These are phyloP conservation scores for Cladophialophora carrionii DNA, from an alignment of 2,329 filamentous ascomycete species.

Conservation along the genomic window DNA sequence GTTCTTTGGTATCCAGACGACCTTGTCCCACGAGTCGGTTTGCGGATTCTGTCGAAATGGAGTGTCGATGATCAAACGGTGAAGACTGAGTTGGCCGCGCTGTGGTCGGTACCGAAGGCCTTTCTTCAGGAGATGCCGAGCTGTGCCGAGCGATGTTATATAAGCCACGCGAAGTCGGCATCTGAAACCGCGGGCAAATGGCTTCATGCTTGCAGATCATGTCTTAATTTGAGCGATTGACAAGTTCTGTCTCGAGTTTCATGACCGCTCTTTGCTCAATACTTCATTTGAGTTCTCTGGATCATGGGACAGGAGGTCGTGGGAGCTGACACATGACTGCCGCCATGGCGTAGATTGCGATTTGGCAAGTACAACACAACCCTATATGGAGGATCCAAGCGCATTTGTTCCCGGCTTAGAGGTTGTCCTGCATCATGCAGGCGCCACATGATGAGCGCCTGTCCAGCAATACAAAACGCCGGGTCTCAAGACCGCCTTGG, in stretches of 20 bases:
- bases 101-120: background rate
- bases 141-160: constrained; percentile 3
- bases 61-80: background rate
- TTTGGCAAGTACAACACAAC: constrained; percentile 5
- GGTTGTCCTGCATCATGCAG: constrained; percentile 19
- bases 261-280: constrained; percentile 6
- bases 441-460: constrained; percentile 17
- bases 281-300: constrained; percentile 1
- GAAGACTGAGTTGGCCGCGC: background rate
- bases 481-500: background rate
- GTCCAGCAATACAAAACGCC: background rate
- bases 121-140: background rate
- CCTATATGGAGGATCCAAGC: background rate
- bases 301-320: background rate
- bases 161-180: constrained; percentile 8
- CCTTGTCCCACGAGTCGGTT: background rate
- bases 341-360: background rate
- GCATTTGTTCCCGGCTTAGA: constrained; percentile 6
- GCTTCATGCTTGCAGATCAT: constrained; percentile 15
- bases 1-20: background rate
- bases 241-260: constrained; percentile 9
- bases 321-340: background rate
- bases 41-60: no score
- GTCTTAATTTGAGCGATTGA: constrained; percentile 9
- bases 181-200: constrained; percentile 3